These are phyloP conservation scores for Prasinococcaceae sp. DNA, from an alignment of 139 green algal species.

Conservation along the genomic window DNA sequence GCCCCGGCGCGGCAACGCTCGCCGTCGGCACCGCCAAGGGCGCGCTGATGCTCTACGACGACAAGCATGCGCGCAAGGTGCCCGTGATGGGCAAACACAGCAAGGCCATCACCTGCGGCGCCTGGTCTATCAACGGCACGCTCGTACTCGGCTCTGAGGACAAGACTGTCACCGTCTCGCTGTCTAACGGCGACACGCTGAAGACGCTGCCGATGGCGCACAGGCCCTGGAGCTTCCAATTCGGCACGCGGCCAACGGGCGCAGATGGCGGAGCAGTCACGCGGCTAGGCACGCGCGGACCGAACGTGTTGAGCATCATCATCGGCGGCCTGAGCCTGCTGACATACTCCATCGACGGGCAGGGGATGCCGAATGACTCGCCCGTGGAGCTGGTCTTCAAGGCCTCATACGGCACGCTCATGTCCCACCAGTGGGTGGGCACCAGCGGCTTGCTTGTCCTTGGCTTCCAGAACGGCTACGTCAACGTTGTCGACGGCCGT, in stretches of 20 bases:
- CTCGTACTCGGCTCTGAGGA: constrained; percentile 36
- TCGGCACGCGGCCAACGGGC: too few relatives aligned
- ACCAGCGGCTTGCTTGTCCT: too few relatives aligned
- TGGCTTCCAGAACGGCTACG: too few relatives aligned
- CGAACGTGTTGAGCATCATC: constrained; percentile 38
- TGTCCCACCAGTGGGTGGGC: not conserved
- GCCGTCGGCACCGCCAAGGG: constrained; percentile 51
- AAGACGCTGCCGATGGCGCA: constrained; percentile 19
- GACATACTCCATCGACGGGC: too few relatives aligned
- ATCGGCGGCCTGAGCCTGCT: too few relatives aligned
- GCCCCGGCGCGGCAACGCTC: too few relatives aligned
- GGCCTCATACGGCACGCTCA: not conserved
- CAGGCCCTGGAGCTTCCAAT: constrained; percentile 31
- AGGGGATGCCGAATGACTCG: too few relatives aligned
- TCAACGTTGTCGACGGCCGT: too few relatives aligned
- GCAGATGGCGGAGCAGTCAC: too few relatives aligned
- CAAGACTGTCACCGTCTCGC: constrained; percentile 27
- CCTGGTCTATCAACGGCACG: constrained; percentile 38
- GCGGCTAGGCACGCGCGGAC: constrained; percentile 20
- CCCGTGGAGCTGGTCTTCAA: not conserved
- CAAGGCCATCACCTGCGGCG: constrained; percentile 29
- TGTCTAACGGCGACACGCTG: constrained; percentile 32
- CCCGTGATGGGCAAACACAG: constrained; percentile 46
- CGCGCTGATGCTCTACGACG: constrained; percentile 53
- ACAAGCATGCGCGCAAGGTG: constrained; percentile 32